phyloP scores from a whole-genome alignment of 1,139 yeast species.

The Kodamaea ohmeri region DNA sequence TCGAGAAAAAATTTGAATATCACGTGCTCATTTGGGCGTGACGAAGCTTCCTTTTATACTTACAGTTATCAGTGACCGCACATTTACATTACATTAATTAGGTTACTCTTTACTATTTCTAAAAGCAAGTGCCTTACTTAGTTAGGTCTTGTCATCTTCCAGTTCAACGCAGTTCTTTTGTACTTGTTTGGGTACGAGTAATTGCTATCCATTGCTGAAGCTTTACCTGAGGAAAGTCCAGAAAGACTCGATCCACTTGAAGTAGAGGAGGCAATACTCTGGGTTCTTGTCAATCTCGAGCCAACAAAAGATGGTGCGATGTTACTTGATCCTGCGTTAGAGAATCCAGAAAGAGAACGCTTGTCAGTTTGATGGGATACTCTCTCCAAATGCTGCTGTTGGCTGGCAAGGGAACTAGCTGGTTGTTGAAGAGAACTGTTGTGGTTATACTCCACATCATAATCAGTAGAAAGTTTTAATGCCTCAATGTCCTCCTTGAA shows the following conservation, averaged over 20 bases:
- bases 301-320: constrained; percentile 18
- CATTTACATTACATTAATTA: too few relatives aligned
- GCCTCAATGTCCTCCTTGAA: constrained; percentile 61
- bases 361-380: constrained; percentile 14
- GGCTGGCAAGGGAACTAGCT: constrained; percentile 8
- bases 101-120: neutral
- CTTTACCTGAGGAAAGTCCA: constrained; percentile 21
- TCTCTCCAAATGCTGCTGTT: constrained; percentile 10
- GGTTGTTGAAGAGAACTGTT: constrained; percentile 16
- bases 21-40: constrained; percentile 7
- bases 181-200: constrained; percentile 18
- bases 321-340: constrained; percentile 13
- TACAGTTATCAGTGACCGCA: too few relatives aligned
- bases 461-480: constrained; percentile 36
- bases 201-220: constrained; percentile 16
- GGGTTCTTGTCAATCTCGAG: constrained; percentile 30
- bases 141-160: constrained; percentile 32
- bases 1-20: constrained; percentile 8
- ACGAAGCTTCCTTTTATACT: neutral
- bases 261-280: constrained; percentile 31
- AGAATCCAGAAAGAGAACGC: constrained; percentile 19
- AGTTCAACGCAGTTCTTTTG: constrained; percentile 47
- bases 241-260: constrained; percentile 31
- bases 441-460: constrained; percentile 29
- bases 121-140: neutral